Conservation (phyloP, 2,329 filamentous ascomycete species). For the Cladosporium cucumerinum region DNA sequence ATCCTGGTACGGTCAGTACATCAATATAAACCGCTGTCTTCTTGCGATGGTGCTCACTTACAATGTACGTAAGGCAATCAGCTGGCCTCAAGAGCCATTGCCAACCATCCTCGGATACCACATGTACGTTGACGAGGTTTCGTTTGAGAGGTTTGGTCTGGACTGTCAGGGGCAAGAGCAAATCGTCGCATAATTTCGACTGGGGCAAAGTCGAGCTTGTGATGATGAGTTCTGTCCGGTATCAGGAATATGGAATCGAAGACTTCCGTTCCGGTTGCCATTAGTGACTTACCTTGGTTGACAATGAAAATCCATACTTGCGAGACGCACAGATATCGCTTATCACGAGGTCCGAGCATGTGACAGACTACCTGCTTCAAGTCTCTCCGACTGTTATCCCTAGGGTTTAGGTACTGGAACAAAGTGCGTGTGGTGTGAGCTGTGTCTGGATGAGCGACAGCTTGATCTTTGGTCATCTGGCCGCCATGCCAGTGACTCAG, state of each 20-base stretch:
- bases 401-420: not conserved
- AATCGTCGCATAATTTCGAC: not conserved
- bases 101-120: not conserved
- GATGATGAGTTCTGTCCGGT: not conserved
- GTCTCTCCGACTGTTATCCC: not conserved
- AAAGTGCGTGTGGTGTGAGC: not conserved
- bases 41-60: not conserved
- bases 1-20: not conserved
- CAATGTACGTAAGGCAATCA: not conserved
- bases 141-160: not conserved
- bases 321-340: not conserved
- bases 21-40: not conserved
- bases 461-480: not conserved
- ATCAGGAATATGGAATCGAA: too few relatives aligned
- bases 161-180: not conserved
- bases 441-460: not conserved
- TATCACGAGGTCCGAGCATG: not conserved
- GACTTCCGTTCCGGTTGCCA: too few relatives aligned
- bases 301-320: not conserved
- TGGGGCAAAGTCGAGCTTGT: not conserved
- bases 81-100: not conserved
- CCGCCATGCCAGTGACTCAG: not conserved
- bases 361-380: not conserved
- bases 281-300: not conserved
- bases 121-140: not conserved